A percentile compares a stretch with the other conserved stretches of the same genome.
Conservation (phyloP, 139 green algal genomes). For the Volvox reticuliferus region DNA sequence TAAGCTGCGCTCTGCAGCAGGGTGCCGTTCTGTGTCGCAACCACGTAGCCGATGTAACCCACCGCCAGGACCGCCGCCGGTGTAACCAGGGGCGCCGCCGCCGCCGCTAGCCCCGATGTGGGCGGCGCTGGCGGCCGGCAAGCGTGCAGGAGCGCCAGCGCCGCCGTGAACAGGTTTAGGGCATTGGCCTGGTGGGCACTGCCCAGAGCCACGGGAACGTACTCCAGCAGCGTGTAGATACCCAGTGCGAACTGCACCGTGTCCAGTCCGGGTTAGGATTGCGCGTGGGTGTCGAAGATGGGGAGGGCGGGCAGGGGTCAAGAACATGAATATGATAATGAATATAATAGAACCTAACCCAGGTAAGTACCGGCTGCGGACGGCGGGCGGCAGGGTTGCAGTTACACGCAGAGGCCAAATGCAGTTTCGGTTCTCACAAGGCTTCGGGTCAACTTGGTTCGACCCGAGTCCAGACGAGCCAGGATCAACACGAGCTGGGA, state of each 20-base stretch:
- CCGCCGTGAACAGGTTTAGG: constrained; percentile 90
- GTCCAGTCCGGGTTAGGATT: background rate
- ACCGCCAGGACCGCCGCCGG: constrained; percentile 65
- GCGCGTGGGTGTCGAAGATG: too few species aligned
- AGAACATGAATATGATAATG: background rate
- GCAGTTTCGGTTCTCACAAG: too few species aligned
- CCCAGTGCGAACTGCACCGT: constrained; percentile 80
- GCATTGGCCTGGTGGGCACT: constrained; percentile 85
- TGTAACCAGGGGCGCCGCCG: constrained; percentile 53
- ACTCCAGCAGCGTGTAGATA: constrained; percentile 89
- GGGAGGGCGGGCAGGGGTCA: background rate
- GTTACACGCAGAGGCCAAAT: too few species aligned
- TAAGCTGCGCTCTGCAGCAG: background rate
- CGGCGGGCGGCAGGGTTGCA: too few species aligned
- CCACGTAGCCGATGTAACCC: constrained; percentile 62
- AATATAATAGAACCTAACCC: background rate
- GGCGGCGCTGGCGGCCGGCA: constrained; percentile 57
- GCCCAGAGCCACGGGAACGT: constrained; percentile 91
- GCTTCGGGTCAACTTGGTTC: too few species aligned
- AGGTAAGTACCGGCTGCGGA: too few species aligned
- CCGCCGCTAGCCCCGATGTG: background rate
- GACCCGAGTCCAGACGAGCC: too few species aligned
- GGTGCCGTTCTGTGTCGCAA: constrained; percentile 55
- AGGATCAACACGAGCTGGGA: too few species aligned
- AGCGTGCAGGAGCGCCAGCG: constrained; percentile 88